A percentile compares a stretch with the other conserved stretches of the same genome.
These are phyloP conservation scores for Saposhnikovia divaricata DNA, from an alignment of 129 eudicot genomes.

Conservation along the genomic window DNA sequence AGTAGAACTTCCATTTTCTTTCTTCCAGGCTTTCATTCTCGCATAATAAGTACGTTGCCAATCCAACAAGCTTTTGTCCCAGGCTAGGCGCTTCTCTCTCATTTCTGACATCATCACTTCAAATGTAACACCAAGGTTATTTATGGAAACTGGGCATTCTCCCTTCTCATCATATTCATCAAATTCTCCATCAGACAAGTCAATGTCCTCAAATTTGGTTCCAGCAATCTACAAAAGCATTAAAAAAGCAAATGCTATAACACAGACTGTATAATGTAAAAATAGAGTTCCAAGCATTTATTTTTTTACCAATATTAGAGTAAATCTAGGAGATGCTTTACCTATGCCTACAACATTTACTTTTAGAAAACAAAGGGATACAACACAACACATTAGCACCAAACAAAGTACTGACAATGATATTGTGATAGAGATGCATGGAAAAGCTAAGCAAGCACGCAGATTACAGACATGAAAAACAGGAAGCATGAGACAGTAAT, in stretches of 20 bases:
- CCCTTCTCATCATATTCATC: constrained; percentile 81
- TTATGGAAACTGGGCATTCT: constrained; percentile 65
- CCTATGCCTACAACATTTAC: background rate
- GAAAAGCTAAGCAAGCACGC: background rate
- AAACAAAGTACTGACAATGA: background rate
- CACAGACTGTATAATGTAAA: background rate
- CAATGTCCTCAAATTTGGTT: constrained; percentile 61
- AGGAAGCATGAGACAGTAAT: background rate
- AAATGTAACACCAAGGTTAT: constrained; percentile 49
- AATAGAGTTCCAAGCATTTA: background rate
- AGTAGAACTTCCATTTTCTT: background rate
- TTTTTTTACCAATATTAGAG: background rate
- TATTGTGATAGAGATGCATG: background rate
- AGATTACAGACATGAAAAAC: too few species aligned
- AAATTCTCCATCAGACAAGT: constrained; percentile 69
- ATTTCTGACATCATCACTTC: constrained; percentile 24
- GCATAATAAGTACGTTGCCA: background rate
- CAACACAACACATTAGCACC: background rate
- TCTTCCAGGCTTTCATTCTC: background rate
- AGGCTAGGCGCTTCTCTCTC: background rate
- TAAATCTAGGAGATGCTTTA: background rate
- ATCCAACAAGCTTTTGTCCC: background rate
- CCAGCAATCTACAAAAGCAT: constrained; percentile 45
- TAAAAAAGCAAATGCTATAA: background rate
- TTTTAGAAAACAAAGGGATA: background rate